phyloP scores from a whole-genome alignment of 139 green algal genomes.

The Chlorella sp. region DNA sequence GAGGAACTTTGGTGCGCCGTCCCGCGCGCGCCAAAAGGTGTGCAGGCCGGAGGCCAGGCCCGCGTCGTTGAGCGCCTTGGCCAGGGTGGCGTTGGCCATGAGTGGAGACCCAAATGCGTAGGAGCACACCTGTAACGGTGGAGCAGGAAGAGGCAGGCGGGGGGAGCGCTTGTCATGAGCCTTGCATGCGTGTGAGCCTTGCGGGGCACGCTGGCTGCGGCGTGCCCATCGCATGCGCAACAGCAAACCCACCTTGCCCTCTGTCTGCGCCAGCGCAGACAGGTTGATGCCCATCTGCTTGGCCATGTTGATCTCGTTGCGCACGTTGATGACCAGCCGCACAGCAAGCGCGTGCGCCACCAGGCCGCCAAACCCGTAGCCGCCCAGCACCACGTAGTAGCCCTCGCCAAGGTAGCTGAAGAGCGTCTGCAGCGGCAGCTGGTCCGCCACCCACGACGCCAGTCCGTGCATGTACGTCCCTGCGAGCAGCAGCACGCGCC shows the following conservation, averaged over 20 bases:
- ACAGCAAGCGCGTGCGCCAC: constrained; percentile 12
- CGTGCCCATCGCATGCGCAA: no score
- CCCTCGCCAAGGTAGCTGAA: constrained; percentile 13
- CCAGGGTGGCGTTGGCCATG: not conserved
- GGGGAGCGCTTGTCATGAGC: no score
- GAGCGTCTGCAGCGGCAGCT: not conserved
- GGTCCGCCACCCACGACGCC: not conserved
- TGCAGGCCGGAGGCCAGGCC: not conserved
- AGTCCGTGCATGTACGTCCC: not conserved
- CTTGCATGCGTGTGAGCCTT: no score
- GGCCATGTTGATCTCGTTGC: constrained; percentile 27
- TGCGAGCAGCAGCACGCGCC: no score
- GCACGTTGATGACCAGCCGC: constrained; percentile 29
- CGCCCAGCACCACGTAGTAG: constrained; percentile 1
- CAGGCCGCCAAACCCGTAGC: not conserved
- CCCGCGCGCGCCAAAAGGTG: not conserved
- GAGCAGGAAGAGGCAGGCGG: no score
- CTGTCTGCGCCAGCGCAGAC: constrained; percentile 13
- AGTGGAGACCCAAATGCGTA: not conserved
- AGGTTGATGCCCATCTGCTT: constrained; percentile 32
- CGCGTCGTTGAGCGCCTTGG: not conserved
- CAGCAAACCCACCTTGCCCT: constrained; percentile 35
- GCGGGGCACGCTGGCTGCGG: no score
- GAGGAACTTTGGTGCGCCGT: not conserved
- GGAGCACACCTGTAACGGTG: not conserved